These are phyloP conservation scores for Avena eriantha DNA, from an alignment of 176 grass and related monocot genomes.

Conservation along the genomic window DNA sequence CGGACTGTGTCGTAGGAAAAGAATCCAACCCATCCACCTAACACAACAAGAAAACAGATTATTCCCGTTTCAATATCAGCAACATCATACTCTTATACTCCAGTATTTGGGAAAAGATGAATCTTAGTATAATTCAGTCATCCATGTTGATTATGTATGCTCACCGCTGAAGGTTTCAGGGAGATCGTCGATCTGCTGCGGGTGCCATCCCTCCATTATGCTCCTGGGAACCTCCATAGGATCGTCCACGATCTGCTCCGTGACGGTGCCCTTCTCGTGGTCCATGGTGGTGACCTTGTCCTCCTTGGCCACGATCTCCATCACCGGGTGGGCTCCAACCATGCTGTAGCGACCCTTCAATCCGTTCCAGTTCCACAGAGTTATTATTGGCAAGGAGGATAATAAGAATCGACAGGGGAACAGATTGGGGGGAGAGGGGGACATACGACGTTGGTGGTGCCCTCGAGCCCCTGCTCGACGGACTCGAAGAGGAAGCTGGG, in stretches of 20 bases:
- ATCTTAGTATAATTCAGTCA: too few relatives aligned
- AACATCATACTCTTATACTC: not conserved
- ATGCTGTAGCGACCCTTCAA: constrained; percentile 74
- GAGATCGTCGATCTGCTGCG: constrained; percentile 67
- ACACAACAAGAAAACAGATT: constrained; percentile 4
- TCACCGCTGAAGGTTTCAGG: constrained; percentile 63
- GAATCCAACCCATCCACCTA: constrained; percentile 90
- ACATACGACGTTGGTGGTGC: constrained; percentile 64
- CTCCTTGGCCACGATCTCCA: constrained; percentile 77
- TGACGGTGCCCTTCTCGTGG: constrained; percentile 59
- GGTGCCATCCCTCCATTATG: constrained; percentile 72
- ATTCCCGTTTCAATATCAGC: constrained; percentile 20
- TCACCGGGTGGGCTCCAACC: constrained; percentile 68
- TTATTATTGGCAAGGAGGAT: constrained; percentile 32
- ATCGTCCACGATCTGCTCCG: constrained; percentile 64
- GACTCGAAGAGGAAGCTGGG: constrained; percentile 97
- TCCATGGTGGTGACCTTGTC: constrained; percentile 72
- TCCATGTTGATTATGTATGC: not conserved
- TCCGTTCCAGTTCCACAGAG: not conserved
- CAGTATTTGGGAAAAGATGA: too few relatives aligned
- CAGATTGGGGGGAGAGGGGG: not conserved
- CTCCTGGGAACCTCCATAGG: constrained; percentile 71
- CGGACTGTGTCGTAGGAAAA: constrained; percentile 88
- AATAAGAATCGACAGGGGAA: constrained; percentile 16
- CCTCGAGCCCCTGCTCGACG: constrained; percentile 68